These are phyloP conservation scores for Calocera cornea DNA, from an alignment of 768 basidiomycete genomes.

Conservation along the genomic window DNA sequence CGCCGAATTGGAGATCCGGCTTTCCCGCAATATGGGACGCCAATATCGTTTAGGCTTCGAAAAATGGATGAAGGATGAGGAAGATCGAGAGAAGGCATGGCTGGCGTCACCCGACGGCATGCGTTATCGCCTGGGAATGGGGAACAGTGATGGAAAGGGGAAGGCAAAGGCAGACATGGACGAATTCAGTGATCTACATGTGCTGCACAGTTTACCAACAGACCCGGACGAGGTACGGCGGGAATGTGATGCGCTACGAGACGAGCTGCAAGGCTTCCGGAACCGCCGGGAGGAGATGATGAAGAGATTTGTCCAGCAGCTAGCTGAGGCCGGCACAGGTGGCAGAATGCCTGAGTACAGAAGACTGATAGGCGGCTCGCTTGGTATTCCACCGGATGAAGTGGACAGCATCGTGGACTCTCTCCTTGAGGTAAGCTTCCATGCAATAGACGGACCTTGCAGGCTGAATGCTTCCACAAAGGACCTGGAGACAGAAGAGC, in stretches of 20 bases:
- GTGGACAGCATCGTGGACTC: constrained; percentile 76
- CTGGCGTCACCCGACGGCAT: constrained; percentile 49
- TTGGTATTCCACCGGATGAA: constrained; percentile 70
- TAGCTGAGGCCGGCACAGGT: constrained; percentile 81
- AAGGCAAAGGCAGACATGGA: constrained; percentile 38
- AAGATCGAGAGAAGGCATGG: constrained; percentile 55
- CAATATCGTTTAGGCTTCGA: constrained; percentile 82
- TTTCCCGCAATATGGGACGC: constrained; percentile 63
- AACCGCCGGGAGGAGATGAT: constrained; percentile 60
- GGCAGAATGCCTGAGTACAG: constrained; percentile 83
- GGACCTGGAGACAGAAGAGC: constrained; percentile 72
- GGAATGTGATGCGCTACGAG: constrained; percentile 47
- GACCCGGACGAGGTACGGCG: constrained; percentile 40
- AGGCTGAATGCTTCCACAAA: constrained; percentile 19
- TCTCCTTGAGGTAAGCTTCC: constrained; percentile 56
- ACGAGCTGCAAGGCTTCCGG: constrained; percentile 50
- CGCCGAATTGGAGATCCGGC: constrained; percentile 46
- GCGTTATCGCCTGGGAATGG: constrained; percentile 32
- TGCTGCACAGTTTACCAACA: constrained; percentile 42
- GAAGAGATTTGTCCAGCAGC: constrained; percentile 61
- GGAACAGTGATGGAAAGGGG: constrained; percentile 29
- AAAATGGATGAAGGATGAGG: constrained; percentile 81
- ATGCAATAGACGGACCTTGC: not conserved
- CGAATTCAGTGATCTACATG: constrained; percentile 51
- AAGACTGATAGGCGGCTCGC: constrained; percentile 79